Evolutionary conservation across 345 rosid genomes (phyloP).

Genomic region (Euphorbia lathyris): DNA sequence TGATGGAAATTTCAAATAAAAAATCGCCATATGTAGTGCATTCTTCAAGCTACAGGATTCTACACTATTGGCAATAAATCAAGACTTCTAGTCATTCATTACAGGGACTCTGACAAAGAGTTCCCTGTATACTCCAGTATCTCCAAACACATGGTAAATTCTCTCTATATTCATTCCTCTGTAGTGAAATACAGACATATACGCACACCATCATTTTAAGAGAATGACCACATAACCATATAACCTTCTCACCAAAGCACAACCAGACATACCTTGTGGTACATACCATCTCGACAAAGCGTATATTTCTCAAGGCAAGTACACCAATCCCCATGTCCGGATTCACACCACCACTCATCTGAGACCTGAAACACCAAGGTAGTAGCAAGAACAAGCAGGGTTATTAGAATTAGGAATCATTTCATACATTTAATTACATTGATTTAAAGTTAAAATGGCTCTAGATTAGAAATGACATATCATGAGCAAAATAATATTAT

Average conservation of each 20-base stretch:
- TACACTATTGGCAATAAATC: neutral
- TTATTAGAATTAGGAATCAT: neutral
- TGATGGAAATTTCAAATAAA: neutral
- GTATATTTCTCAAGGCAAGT: slow-evolving; percentile 66
- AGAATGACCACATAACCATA: neutral
- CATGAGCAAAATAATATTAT: neutral
- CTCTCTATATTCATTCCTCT: neutral
- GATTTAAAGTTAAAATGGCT: neutral
- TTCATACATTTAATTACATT: neutral
- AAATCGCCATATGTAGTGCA: neutral
- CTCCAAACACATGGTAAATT: neutral
- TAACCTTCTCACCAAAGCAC: slow-evolving; percentile 5
- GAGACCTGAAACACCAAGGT: slow-evolving; percentile 46
- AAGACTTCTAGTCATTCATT: neutral
- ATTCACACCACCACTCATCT: slow-evolving; percentile 78
- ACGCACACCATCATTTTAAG: neutral
- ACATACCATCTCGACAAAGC: slow-evolving; percentile 70
- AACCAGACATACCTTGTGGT: slow-evolving; percentile 55
- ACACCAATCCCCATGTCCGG: slow-evolving; percentile 83
- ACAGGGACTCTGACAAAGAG: neutral
- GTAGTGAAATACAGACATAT: neutral
- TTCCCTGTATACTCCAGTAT: neutral
- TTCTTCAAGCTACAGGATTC: slow-evolving; percentile 6
- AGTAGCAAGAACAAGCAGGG: neutral
- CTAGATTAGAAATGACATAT: neutral